A percentile compares a stretch with the other conserved stretches of the same genome.
These are phyloP conservation scores for Pichia sp. DNA, from an alignment of 1,139 yeast genomes.

Conservation along the genomic window DNA sequence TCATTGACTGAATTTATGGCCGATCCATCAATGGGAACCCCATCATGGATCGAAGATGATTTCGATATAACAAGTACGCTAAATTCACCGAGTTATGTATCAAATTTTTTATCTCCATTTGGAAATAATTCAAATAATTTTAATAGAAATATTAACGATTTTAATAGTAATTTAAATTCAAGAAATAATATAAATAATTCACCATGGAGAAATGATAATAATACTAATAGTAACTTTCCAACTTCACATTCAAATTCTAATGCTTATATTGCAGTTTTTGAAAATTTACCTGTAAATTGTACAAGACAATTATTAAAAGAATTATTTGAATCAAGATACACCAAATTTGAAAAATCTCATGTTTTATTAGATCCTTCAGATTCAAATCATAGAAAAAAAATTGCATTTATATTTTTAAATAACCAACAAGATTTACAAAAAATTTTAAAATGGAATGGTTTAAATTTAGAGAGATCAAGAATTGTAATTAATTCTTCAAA, in stretches of 20 bases:
- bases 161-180: background rate
- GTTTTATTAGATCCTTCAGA: constrained; percentile 26
- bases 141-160: background rate
- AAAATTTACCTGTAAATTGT: constrained; percentile 24
- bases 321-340: constrained; percentile 27
- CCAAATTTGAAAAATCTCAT: constrained; percentile 24
- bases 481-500: constrained; percentile 18
- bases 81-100: constrained; percentile 2
- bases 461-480: constrained; percentile 24
- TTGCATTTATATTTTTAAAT: constrained; percentile 27
- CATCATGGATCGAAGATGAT: constrained; percentile 31
- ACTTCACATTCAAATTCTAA: background rate
- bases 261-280: constrained; percentile 25
- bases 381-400: constrained; percentile 19
- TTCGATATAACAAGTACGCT: constrained; percentile 19
- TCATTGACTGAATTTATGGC: constrained; percentile 28
- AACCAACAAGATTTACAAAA: constrained; percentile 25
- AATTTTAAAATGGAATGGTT: constrained; percentile 29
- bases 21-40: constrained; percentile 29
- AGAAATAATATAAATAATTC: background rate
- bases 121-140: background rate
- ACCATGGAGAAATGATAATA: constrained; percentile 2
- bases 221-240: no score
- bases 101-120: constrained; percentile 5
- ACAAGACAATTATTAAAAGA: constrained; percentile 26